A percentile compares a stretch with the other conserved stretches of the same genome.
Evolutionary conservation across 805 yeast genomes (phyloP).

Genomic region (Candida sanyiensis): DNA sequence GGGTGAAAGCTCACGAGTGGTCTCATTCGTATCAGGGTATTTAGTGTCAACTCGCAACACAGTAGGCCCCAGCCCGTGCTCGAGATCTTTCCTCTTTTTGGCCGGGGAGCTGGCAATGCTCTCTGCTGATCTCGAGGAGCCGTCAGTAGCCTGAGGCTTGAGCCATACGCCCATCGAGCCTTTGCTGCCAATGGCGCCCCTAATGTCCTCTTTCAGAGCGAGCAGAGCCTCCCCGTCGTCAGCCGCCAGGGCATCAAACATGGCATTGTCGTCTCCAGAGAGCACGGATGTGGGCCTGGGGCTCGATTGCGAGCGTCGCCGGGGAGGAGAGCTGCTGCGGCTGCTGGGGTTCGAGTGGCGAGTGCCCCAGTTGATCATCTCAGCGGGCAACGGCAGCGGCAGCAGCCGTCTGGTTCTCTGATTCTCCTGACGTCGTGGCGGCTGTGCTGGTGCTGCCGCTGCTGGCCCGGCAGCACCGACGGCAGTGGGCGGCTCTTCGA

Average conservation of each 20-base stretch:
- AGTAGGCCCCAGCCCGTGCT: too few relatives aligned
- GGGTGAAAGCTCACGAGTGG: not conserved
- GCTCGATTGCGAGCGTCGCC: slow-evolving; percentile 6
- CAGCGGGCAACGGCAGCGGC: too few relatives aligned
- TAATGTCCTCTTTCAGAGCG: slow-evolving; percentile 18
- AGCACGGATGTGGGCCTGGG: slow-evolving; percentile 1
- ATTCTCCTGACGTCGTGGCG: not conserved
- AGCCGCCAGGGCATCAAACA: slow-evolving; percentile 10
- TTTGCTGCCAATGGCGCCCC: slow-evolving; percentile 17
- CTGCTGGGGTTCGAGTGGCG: too few relatives aligned
- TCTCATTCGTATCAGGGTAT: not conserved
- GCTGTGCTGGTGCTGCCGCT: not conserved
- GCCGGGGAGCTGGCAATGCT: not conserved
- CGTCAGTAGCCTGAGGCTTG: slow-evolving; percentile 3
- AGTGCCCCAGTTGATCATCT: too few relatives aligned
- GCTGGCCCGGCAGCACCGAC: not conserved
- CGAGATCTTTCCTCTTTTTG: too few relatives aligned
- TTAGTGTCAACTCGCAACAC: too few relatives aligned
- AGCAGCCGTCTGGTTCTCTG: too few relatives aligned
- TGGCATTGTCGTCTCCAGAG: slow-evolving; percentile 6
- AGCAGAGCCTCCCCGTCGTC: slow-evolving; percentile 12
- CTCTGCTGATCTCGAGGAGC: slow-evolving; percentile 1
- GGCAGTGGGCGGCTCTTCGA: not conserved
- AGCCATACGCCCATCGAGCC: slow-evolving; percentile 19
- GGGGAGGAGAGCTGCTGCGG: not conserved